Percentiles rank a stretch among this genome's conserved stretches.
Evolutionary conservation across 305 asterid genomes (phyloP).

Genomic region (Fraxinus floribunda): DNA sequence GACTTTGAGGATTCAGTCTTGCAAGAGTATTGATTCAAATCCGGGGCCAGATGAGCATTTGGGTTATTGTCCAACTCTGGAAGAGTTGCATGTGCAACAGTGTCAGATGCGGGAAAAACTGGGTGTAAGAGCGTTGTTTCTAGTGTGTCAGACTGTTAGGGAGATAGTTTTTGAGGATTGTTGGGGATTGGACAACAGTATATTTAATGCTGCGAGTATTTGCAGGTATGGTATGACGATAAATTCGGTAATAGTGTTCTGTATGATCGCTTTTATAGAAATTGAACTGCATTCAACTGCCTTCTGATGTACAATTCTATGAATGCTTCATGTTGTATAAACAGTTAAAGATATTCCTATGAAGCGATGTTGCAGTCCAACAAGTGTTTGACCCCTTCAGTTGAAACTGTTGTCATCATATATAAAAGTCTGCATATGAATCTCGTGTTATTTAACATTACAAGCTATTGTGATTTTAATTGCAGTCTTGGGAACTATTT

Average conservation of each 20-base stretch:
- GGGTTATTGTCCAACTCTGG: slow-evolving; percentile 67
- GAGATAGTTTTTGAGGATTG: slow-evolving; percentile 63
- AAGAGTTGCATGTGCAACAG: slow-evolving; percentile 65
- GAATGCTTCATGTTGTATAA: background rate
- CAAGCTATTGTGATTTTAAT: background rate
- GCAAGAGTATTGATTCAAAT: slow-evolving; percentile 52
- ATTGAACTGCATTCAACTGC: slow-evolving; percentile 11
- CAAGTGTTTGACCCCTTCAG: background rate
- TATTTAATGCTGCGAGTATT: slow-evolving; percentile 50
- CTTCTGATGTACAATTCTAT: background rate
- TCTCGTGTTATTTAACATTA: background rate
- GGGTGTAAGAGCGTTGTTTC: slow-evolving; percentile 59
- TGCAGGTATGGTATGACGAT: slow-evolving; percentile 48
- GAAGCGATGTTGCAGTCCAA: background rate
- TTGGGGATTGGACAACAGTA: slow-evolving; percentile 75
- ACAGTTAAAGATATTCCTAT: background rate
- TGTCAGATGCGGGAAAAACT: slow-evolving; percentile 60
- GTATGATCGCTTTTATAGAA: slow-evolving; percentile 1
- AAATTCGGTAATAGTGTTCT: background rate
- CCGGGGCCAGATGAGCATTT: slow-evolving; percentile 77
- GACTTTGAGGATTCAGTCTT: slow-evolving; percentile 64
- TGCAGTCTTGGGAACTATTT: background rate
- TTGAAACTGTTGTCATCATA: background rate
- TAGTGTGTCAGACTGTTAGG: slow-evolving; percentile 52
- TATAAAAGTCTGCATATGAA: background rate